Conservation (phyloP, 345 rosid species). For the Arabis hirsuta region DNA sequence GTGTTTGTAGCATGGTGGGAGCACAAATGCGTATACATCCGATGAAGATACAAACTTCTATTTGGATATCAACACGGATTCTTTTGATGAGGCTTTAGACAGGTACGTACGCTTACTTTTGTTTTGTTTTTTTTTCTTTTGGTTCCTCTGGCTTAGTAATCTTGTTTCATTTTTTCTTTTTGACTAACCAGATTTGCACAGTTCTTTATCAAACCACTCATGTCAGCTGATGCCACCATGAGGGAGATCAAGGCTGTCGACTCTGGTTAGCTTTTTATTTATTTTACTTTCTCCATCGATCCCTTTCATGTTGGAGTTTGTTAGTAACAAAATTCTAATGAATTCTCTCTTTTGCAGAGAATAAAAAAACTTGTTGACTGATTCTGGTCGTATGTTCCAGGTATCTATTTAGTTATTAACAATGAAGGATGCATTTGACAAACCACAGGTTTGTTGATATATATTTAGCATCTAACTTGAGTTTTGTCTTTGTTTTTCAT, state of each 20-base stretch:
- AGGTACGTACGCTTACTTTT: slow-evolving; percentile 44
- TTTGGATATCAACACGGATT: slow-evolving; percentile 70
- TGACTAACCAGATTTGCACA: slow-evolving; percentile 66
- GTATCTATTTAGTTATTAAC: slow-evolving; percentile 42
- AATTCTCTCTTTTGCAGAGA: slow-evolving; percentile 55
- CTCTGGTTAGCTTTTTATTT: slow-evolving; percentile 60
- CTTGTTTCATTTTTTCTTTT: slow-evolving; percentile 12
- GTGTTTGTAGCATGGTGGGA: slow-evolving; percentile 78
- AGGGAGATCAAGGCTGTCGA: slow-evolving; percentile 93
- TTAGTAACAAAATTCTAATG: neutral
- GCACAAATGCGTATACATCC: slow-evolving; percentile 77
- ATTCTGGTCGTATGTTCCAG: slow-evolving; percentile 80
- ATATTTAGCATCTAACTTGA: neutral
- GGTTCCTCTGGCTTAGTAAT: neutral
- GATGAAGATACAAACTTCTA: slow-evolving; percentile 67
- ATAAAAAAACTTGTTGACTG: slow-evolving; percentile 80
- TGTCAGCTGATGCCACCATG: slow-evolving; percentile 87
- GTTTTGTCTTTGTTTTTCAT: neutral
- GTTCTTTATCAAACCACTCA: slow-evolving; percentile 84
- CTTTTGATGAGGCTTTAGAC: slow-evolving; percentile 87
- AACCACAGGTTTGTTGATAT: slow-evolving; percentile 2
- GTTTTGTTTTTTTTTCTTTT: neutral
- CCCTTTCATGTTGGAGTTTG: neutral
- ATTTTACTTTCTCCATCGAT: neutral
- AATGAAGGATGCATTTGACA: slow-evolving; percentile 6